Conservation (phyloP, 2,329 filamentous ascomycete species). For the Talaromyces atroroseus region DNA sequence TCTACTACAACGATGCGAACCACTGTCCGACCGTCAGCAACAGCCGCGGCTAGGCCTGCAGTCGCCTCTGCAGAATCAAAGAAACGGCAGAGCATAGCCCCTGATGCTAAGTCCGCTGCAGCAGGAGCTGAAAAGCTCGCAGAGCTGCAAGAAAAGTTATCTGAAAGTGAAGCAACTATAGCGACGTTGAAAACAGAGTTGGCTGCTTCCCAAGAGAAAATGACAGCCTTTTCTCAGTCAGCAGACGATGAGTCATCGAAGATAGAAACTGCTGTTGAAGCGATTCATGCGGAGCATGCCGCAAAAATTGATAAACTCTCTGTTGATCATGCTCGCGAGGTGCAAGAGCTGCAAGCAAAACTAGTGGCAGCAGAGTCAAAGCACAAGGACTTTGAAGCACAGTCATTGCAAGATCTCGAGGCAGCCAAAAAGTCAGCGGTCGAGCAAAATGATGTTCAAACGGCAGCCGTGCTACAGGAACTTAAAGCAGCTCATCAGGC, state of each 20-base stretch:
- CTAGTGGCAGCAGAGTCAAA: constrained; percentile 33
- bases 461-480: constrained; percentile 31
- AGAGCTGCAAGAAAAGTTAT: constrained; percentile 30
- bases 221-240: constrained; percentile 26
- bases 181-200: constrained; percentile 29
- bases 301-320: constrained; percentile 30
- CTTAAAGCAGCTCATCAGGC: constrained; percentile 32
- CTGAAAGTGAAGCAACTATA: constrained; percentile 33
- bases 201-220: constrained; percentile 31
- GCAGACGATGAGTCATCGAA: constrained; percentile 20
- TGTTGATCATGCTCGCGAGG: constrained; percentile 27
- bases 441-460: constrained; percentile 32
- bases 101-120: constrained; percentile 23
- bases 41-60: constrained; percentile 17
- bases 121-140: constrained; percentile 29
- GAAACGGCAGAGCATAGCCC: constrained; percentile 34
- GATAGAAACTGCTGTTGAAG: constrained; percentile 22
- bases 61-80: constrained; percentile 25
- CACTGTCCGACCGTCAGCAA: constrained; percentile 20
- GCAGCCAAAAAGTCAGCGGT: constrained; percentile 32
- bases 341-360: constrained; percentile 28
- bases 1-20: constrained; percentile 21
- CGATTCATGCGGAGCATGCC: constrained; percentile 27
- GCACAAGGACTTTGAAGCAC: constrained; percentile 33
- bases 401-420: constrained; percentile 33